Evolutionary conservation across 2,329 filamentous ascomycete genomes (phyloP).

Genomic region (Akanthomyces muscarius): DNA sequence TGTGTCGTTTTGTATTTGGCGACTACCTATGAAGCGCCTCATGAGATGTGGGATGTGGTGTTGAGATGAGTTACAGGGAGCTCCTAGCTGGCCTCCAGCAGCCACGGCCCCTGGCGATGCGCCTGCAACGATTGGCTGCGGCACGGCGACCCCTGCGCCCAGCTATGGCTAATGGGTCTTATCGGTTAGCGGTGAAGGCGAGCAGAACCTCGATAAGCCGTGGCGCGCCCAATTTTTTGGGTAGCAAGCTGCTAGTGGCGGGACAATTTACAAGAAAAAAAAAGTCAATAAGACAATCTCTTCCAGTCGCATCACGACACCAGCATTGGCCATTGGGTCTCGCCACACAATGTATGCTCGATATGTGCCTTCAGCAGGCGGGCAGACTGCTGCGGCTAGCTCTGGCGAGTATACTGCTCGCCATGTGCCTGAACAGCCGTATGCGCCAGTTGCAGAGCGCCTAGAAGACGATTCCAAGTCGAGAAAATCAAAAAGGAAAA

Average conservation of each 20-base stretch:
- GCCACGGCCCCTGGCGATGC: not conserved
- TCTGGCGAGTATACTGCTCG: constrained; percentile 31
- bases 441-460: constrained; percentile 20
- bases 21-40: not conserved
- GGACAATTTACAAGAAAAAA: constrained; percentile 1
- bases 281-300: not conserved
- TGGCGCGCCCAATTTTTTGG: constrained; percentile 34
- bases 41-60: not conserved
- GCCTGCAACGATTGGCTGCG: not conserved
- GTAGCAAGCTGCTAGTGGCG: constrained; percentile 11
- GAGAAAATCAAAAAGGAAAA: constrained; percentile 33
- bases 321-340: constrained; percentile 19
- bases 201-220: constrained; percentile 38
- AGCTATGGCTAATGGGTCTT: not conserved
- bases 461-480: constrained; percentile 28
- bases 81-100: not conserved
- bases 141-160: not conserved
- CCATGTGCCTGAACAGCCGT: constrained; percentile 34
- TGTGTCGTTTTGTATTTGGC: not conserved
- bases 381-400: constrained; percentile 18
- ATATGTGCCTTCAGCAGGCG: constrained; percentile 37
- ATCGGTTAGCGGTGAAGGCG: constrained; percentile 28
- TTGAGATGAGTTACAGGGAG: constrained; percentile 4
- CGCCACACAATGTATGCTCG: constrained; percentile 37
- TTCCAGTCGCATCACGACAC: not conserved